phyloP scores from a whole-genome alignment of 2,329 filamentous ascomycete genomes.

The Basipetospora chlamydospora region DNA sequence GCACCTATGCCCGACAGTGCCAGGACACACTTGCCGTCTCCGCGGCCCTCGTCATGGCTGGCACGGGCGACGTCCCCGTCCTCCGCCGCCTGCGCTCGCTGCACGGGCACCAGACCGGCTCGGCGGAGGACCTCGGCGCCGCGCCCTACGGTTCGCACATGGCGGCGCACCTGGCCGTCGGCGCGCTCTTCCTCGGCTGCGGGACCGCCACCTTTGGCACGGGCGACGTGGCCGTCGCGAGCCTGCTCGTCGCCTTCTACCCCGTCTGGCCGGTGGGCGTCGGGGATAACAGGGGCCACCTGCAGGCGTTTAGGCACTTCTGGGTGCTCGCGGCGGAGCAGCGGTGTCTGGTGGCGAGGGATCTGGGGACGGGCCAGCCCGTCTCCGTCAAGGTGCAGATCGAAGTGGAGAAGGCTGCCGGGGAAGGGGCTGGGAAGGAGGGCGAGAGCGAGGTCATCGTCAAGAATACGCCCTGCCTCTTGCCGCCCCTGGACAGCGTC shows the following conservation, averaged over 20 bases:
- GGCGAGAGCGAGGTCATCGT: constrained; percentile 14
- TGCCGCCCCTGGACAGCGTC: constrained; percentile 52
- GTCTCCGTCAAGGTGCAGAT: constrained; percentile 60
- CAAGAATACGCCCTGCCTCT: constrained; percentile 41
- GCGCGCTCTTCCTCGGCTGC: constrained; percentile 78
- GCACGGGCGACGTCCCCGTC: constrained; percentile 75
- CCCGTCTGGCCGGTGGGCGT: constrained; percentile 80
- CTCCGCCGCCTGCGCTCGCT: constrained; percentile 75
- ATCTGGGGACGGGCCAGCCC: constrained; percentile 70
- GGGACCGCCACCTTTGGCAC: constrained; percentile 87
- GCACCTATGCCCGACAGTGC: constrained; percentile 76
- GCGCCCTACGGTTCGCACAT: constrained; percentile 89
- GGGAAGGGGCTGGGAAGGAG: neutral
- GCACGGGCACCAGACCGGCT: constrained; percentile 49
- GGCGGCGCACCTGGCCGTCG: constrained; percentile 82
- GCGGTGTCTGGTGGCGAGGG: constrained; percentile 75
- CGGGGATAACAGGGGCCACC: constrained; percentile 84
- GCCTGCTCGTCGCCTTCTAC: constrained; percentile 83
- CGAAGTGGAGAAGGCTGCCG: constrained; percentile 28
- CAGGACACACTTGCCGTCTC: constrained; percentile 77
- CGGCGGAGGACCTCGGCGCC: constrained; percentile 50
- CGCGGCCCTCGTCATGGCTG: constrained; percentile 82
- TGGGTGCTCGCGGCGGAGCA: constrained; percentile 91
- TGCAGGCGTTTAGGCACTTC: constrained; percentile 93
- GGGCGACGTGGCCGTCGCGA: constrained; percentile 72